Base-by-base conservation (phyloP, 2,329 filamentous ascomycete species). In the Gremmenia infestans region DNA sequence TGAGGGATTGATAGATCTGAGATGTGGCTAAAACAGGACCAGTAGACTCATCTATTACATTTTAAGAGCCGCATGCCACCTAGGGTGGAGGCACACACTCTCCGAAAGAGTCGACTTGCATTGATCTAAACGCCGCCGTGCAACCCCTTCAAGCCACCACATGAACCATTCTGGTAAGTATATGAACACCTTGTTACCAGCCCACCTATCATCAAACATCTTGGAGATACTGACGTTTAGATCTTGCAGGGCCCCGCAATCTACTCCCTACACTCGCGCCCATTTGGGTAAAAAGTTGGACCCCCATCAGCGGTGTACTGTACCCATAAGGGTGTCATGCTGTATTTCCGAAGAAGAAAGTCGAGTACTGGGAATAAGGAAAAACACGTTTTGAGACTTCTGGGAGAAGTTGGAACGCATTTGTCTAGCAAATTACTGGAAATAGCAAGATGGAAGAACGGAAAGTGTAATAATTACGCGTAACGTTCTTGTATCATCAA, bases 221-320 rank as follows among this genome's bases (percentile, higher is more conserved):
- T 17, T 22, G 46, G 7, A 15, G 9, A n/a, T 37, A 22, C 14
- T 45, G 17, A 22, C 0, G 23, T 28, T 48, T 14, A 12, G 23
- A 48, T 48, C 45, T 48, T 32, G 25, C 23, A 23, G 45, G 23
- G 22, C 17, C 45, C 22, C 5, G 45, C 45, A 32, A 52, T 37
- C 40, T 59, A 52, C 19, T 55, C 56, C 32, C 61, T 60, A 25
- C 57, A 55, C 53, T 50, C 54, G 48, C 6, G 39, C 52, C 49
- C 59, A 58, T 22, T 62, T 61, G 17, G 50, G 37, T 63, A 63
- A 35, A 35, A 61, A 60, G 17, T 60, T 48, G 50, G 50, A 57
- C 56, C 58, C 61, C 25, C 23, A 52, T 37, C 37, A 25, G 43
- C 48, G 19, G 5, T 47, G n/a, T 45, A 52, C 6, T 12, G 4